Base-by-base conservation (phyloP, 176 grass and related monocot species). In the Raddia distichophylla region DNA sequence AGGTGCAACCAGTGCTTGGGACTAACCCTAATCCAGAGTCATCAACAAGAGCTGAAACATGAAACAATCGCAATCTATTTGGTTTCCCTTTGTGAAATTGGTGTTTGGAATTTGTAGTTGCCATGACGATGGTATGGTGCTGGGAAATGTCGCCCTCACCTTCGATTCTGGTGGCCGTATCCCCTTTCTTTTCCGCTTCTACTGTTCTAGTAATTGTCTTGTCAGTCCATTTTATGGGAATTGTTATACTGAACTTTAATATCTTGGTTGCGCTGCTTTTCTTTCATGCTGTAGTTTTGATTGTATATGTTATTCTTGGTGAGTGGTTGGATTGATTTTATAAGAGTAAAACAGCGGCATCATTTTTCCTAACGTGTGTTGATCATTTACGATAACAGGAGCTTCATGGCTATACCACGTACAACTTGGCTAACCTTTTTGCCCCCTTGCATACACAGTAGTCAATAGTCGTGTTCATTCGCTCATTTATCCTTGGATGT, bases 1-100 rank as follows among this genome's bases (percentile, higher is more conserved):
- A 57, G 82, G 78, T 12, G 85, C 71, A 20, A 87, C 92, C 18
- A 94, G 92, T 85, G 86, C 92, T 15, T 94, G 92, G 93, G 93
- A 95, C 42, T 95, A 68, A 87, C 77, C 45, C 58, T 27, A 35
- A 68, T 63, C 16, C 42, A 46, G 65, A 19, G 17, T 40, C 42
- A 4, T 67, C 42, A 4, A 15, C 45, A 9, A 68, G 40, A 68
- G 19, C 42, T 68, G 42, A n/a, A 46, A 19, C 19, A 45, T 19
- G 18, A 45, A 45, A 68, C 65, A 46, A 12, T 68, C 18, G 65
- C 46, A 42, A 42, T 68, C 65, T 68, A 68, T 68, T 68, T 40
- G 42, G 17, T 40, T 68, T 17, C 17, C 17, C 44, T 67, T 45
- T 40, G 42, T 68, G 42, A 68, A 8, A 68, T 46, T 40, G 42